Percentiles rank a stretch among this genome's conserved stretches.
Evolutionary conservation across 1,139 yeast genomes (phyloP).

Genomic region (Zygosaccharomyces pseudobailii): DNA sequence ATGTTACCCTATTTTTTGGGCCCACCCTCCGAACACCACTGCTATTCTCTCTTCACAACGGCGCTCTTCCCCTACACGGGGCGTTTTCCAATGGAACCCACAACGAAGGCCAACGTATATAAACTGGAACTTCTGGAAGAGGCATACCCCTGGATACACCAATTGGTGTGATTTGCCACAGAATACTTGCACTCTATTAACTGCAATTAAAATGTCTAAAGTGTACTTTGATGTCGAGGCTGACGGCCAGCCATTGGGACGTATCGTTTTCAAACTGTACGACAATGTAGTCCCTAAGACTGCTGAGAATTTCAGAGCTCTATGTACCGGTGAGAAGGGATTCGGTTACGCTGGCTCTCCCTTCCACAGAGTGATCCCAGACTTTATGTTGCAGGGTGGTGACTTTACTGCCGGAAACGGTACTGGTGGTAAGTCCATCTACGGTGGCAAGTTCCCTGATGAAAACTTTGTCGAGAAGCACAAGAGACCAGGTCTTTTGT

Average conservation of each 20-base stretch:
- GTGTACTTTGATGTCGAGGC: constrained; percentile 36
- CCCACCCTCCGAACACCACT: neutral
- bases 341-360: constrained; percentile 86
- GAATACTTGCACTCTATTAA: neutral
- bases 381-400: constrained; percentile 99
- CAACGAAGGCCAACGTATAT: neutral
- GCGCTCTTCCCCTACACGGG: neutral
- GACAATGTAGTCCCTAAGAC: constrained; percentile 96
- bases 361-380: constrained; percentile 98
- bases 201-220: constrained; percentile 26
- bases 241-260: constrained; percentile 50
- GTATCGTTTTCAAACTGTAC: constrained; percentile 80
- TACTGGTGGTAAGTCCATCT: constrained; percentile 98
- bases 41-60: neutral
- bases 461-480: constrained; percentile 88
- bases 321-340: constrained; percentile 96
- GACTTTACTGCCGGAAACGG: constrained; percentile 94
- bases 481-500: constrained; percentile 88
- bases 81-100: neutral
- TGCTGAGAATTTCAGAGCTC: constrained; percentile 95
- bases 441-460: constrained; percentile 92
- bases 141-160: no score
- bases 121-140: neutral
- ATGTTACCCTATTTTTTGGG: neutral
- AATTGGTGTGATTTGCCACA: no score